A percentile compares a stretch with the other conserved stretches of the same genome.
Evolutionary conservation across 2,329 filamentous ascomycete species (phyloP).

Genomic region (Alternaria postmessia): DNA sequence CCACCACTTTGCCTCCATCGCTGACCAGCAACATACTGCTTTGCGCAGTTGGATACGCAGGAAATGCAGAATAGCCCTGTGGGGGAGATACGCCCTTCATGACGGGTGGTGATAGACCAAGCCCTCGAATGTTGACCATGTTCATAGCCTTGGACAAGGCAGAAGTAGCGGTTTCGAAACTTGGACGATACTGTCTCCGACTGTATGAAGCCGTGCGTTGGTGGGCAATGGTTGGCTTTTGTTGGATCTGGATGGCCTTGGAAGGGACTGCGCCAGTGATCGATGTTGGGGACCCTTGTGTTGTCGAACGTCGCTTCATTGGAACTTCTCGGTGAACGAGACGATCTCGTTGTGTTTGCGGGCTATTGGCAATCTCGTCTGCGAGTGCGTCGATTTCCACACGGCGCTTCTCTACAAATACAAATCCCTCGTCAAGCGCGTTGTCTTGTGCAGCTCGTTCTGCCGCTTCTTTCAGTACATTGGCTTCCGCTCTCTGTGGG

Average conservation of each 20-base stretch:
- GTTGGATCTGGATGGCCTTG: constrained; percentile 78
- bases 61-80: constrained; percentile 80
- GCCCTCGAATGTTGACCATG: constrained; percentile 82
- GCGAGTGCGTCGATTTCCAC: constrained; percentile 98
- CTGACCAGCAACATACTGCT: constrained; percentile 71
- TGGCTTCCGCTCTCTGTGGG: constrained; percentile 51
- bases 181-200: constrained; percentile 75
- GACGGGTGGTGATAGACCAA: constrained; percentile 71
- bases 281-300: constrained; percentile 75
- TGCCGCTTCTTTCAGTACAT: constrained; percentile 56
- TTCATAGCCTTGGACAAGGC: constrained; percentile 95
- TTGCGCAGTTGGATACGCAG: constrained; percentile 78
- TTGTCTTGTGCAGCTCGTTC: constrained; percentile 83
- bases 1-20: constrained; percentile 68
- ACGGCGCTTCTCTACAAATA: constrained; percentile 91
- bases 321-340: constrained; percentile 64
- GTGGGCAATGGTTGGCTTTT: constrained; percentile 67
- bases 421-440: constrained; percentile 91
- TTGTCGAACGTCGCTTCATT: constrained; percentile 78
- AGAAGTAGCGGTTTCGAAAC: constrained; percentile 80
- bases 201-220: constrained; percentile 82
- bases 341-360: constrained; percentile 61
- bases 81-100: constrained; percentile 72
- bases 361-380: constrained; percentile 89
- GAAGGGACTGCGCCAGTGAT: constrained; percentile 75